Base-by-base conservation (phyloP, 805 yeast genomes). In the Torulaspora delbrueckii region DNA sequence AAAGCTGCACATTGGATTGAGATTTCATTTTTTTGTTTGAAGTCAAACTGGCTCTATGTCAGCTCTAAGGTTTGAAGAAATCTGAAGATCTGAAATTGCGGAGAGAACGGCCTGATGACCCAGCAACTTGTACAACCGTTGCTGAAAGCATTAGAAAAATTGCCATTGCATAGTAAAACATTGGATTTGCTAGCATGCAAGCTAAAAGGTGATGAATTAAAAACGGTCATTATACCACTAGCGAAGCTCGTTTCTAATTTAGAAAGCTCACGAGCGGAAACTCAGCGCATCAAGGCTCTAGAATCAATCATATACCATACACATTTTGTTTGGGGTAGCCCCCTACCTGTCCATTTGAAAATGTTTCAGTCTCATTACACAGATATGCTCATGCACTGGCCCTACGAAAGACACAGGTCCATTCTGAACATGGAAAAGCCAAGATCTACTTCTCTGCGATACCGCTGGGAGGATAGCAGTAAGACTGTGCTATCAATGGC, bases 331-430 rank as follows among this genome's bases (percentile, higher is more conserved):
- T 49, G 55, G 55, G 23, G 40, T 10, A 50, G 47, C 28, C 48
- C 46, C 7, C 30, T 40, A 28, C 58, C 58, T 6, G 32, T 13
- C 8, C 56, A 55, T 40, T n/a, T 56, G 8, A 32, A 34, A 27
- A 30, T 26, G 19, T 51, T 56, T 19, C 46, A 51, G 22, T 28
- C 37, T 5, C 31, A 53, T 42, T 48, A 47, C 42, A 30, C 25
- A 9, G 56, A 53, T 14, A 19, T 57, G 38, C 40, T 51, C 3
- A 45, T 47, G 27, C 48, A 43, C 37, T 55, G 59, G 59, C 60
- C 60, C 18, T 52, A 53, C 35, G 60, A 57, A 43, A 44, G 34
- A 12, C 54, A 55, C 16, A 38, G 54, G 8, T 23, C 46, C 12
- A 33, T 55, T 7, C 33, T 55, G 10, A 33, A 37, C 18, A 54